Evolutionary conservation across 176 grass and related monocot species (phyloP), one percentile per base, ranked within the genome.

Genomic region (Poa pratensis): DNA sequence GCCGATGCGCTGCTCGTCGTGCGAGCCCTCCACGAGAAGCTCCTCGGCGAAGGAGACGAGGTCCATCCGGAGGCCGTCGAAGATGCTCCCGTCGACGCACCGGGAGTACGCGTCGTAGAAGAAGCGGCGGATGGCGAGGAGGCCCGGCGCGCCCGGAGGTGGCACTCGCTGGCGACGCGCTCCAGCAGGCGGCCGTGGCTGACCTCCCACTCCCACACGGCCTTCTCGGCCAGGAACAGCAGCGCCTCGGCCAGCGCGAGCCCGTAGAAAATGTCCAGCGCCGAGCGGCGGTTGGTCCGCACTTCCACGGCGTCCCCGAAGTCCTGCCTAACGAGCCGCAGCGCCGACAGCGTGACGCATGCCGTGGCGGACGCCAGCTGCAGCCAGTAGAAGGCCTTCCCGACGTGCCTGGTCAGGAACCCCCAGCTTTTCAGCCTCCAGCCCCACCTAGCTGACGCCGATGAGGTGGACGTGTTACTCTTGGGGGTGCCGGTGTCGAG

Each of bases 81-180:
- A 90, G 42, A 94, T 86, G 82, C 90, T 92, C 3, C 90, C 90
- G 15, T 89, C 86, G n/a, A 94, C 9, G 43, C 90, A 90, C 20
- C 88, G 79, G 19, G 92, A 94, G 87, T 94, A 94, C 6, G 92
- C 90, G 57, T 94, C 92, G 66, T 94, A 94, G 82, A 94, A 94
- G 84, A 94, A 94, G 5, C 92, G 85, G 59, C 86, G 90, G 12
- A 94, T 51, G 19, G 92, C 88, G 55, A 80, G 37, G 7, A 87
- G n/a, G 6, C 92, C 92, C 15, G 80, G 82, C 22, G 84, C 30
- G 17, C 89, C 92, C 17, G 48, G 30, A 94, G 89, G 48, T 79
- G 65, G 82, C 87, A 94, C 70, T 97, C 91, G 12, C 3, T 42
- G 79, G 82, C 90, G 12, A 97, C 94, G 74, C 83, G 59, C 48